These are phyloP conservation scores for Pseudogymnoascus sp. DNA, from an alignment of 2,329 filamentous ascomycete genomes.

Conservation along the genomic window DNA sequence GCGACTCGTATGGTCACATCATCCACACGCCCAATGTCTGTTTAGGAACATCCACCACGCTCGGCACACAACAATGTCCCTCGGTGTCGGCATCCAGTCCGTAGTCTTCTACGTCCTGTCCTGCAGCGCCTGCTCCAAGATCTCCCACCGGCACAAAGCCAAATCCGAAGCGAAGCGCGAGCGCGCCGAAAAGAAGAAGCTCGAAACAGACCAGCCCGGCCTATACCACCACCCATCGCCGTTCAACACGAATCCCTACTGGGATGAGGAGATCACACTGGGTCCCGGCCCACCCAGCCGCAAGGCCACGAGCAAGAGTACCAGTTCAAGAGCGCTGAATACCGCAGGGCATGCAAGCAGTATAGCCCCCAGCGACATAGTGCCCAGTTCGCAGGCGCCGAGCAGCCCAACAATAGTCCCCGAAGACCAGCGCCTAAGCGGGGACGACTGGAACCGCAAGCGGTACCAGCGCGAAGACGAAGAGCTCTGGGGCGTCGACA, in stretches of 20 bases:
- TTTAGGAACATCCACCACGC: not conserved
- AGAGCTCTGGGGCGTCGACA: slow-evolving; percentile 62
- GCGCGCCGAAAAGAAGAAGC: slow-evolving; percentile 53
- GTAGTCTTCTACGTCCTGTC: slow-evolving; percentile 70
- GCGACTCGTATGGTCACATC: not conserved
- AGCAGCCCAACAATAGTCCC: slow-evolving; percentile 39
- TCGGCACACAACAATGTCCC: slow-evolving; percentile 34
- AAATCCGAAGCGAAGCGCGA: slow-evolving; percentile 62
- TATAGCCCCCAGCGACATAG: slow-evolving; percentile 29
- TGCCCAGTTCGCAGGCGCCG: slow-evolving; percentile 27
- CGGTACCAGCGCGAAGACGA: slow-evolving; percentile 85
- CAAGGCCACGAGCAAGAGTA: slow-evolving; percentile 43
- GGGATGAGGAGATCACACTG: slow-evolving; percentile 76
- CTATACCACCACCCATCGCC: slow-evolving; percentile 72
- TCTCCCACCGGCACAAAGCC: slow-evolving; percentile 60
- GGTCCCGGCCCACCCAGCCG: slow-evolving; percentile 60
- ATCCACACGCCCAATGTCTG: not conserved
- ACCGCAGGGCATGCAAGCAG: slow-evolving; percentile 50
- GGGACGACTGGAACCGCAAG: slow-evolving; percentile 64
- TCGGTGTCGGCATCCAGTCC: slow-evolving; percentile 59
- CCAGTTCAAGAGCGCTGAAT: slow-evolving; percentile 51
- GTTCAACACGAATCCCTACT: slow-evolving; percentile 81
- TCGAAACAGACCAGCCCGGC: slow-evolving; percentile 62
- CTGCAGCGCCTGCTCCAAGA: slow-evolving; percentile 69
- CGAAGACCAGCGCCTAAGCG: slow-evolving; percentile 35